Conservation (phyloP, 164 flowering plant species). For the Piper longum region DNA sequence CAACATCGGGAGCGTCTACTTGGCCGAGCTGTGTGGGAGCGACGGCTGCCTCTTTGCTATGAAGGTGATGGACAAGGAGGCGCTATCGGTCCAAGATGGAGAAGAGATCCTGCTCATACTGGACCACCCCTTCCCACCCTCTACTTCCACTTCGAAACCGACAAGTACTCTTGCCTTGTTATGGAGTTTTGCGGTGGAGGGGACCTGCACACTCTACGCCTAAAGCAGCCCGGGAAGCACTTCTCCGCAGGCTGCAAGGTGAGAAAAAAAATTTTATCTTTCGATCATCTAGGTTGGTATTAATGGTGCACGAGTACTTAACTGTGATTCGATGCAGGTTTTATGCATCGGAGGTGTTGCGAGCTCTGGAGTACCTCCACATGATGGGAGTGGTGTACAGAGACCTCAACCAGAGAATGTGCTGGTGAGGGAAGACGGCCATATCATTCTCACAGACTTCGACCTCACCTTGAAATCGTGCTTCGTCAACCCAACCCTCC, state of each 20-base stretch:
- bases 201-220: conserved; percentile 62
- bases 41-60: conserved; percentile 38
- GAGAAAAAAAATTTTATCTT: background rate
- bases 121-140: conserved; percentile 67
- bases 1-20: conserved; percentile 70
- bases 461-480: background rate
- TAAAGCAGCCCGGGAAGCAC: conserved; percentile 55
- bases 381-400: conserved; percentile 2
- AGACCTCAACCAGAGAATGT: conserved; percentile 4
- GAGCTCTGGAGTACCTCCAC: conserved; percentile 5
- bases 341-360: conserved; percentile 2
- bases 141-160: conserved; percentile 60
- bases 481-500: background rate
- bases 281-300: too few relatives aligned
- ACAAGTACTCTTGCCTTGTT: conserved; percentile 60
- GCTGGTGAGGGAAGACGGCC: conserved; percentile 5
- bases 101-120: conserved; percentile 57
- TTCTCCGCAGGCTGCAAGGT: conserved; percentile 6
- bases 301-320: too few relatives aligned
- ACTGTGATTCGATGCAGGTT: background rate
- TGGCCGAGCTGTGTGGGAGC: conserved; percentile 51
- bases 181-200: conserved; percentile 83
- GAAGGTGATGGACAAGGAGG: conserved; percentile 70
- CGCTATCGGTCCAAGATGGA: conserved; percentile 70
- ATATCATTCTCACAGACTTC: conserved; percentile 2